Evolutionary conservation across 805 yeast genomes (phyloP).

Genomic region (Kuraishia ogatae): DNA sequence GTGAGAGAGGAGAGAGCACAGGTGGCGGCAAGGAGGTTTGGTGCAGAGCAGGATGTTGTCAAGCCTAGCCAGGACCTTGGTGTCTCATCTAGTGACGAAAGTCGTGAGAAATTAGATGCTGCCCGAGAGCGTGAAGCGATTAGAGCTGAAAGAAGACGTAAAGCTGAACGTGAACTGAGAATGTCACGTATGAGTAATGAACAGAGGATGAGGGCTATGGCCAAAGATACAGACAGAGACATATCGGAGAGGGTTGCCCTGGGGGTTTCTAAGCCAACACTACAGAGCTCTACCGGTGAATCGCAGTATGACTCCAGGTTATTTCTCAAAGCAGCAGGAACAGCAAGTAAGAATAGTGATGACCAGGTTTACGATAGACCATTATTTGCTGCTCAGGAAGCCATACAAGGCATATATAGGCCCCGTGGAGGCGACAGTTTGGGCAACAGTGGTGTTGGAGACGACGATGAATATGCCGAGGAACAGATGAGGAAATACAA

Average conservation of each 20-base stretch:
- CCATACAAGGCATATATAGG: conserved; percentile 40
- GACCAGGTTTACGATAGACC: conserved; percentile 54
- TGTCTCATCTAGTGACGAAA: not conserved
- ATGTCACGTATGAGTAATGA: conserved; percentile 35
- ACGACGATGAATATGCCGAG: conserved; percentile 12
- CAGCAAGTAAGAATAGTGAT: conserved; percentile 27
- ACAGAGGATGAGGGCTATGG: conserved; percentile 30
- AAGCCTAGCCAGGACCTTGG: too few relatives aligned
- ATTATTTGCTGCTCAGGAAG: conserved; percentile 44
- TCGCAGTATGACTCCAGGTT: conserved; percentile 52
- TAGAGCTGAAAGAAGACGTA: conserved; percentile 34
- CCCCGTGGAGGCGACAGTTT: conserved; percentile 21
- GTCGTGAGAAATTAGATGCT: conserved; percentile 6
- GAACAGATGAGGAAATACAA: conserved; percentile 6
- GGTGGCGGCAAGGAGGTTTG: conserved; percentile 4
- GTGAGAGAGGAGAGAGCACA: conserved; percentile 29
- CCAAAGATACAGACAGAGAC: conserved; percentile 39
- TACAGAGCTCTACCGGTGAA: conserved; percentile 20
- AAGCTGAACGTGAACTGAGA: conserved; percentile 38
- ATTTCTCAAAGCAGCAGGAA: conserved; percentile 33
- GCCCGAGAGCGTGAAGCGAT: conserved; percentile 27
- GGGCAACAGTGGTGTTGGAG: not conserved
- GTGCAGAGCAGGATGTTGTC: conserved; percentile 9
- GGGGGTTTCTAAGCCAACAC: conserved; percentile 19
- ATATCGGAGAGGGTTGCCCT: conserved; percentile 47